Evolutionary conservation across 2,329 filamentous ascomycete species (phyloP).

Genomic region (Talaromyces sp.): DNA sequence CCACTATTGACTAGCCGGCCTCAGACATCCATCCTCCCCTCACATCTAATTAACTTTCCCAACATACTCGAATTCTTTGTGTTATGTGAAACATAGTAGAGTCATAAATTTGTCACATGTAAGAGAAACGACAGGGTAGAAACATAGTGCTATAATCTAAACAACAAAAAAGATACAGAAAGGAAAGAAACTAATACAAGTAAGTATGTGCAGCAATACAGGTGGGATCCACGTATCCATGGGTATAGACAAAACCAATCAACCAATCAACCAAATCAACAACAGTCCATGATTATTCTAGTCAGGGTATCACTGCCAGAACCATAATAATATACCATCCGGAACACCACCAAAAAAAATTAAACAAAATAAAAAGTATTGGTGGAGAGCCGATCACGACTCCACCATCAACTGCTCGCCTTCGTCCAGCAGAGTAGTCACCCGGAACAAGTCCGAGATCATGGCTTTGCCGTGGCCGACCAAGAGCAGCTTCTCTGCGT

Average conservation of each 20-base stretch:
- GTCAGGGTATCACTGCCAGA: background rate
- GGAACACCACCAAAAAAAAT: background rate
- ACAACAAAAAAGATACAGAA: background rate
- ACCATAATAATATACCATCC: background rate
- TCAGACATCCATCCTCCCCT: background rate
- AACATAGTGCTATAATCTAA: constrained; percentile 3
- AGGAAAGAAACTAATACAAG: background rate
- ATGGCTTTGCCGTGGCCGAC: constrained; percentile 82
- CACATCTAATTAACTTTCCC: background rate
- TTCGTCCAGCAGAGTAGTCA: constrained; percentile 85
- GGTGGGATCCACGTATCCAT: background rate
- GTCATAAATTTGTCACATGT: background rate
- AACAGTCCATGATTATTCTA: background rate
- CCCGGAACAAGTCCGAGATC: constrained; percentile 75
- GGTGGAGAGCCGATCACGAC: constrained; percentile 21
- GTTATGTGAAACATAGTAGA: background rate
- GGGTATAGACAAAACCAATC: background rate
- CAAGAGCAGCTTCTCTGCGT: constrained; percentile 91
- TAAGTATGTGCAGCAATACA: background rate
- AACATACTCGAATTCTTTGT: background rate
- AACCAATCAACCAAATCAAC: background rate
- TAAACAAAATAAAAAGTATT: constrained; percentile 4
- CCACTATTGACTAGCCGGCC: background rate
- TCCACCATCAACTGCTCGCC: constrained; percentile 85
- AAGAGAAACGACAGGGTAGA: background rate